Conservation (phyloP, 768 basidiomycete genomes). For the Kwoniella dendrophila region DNA sequence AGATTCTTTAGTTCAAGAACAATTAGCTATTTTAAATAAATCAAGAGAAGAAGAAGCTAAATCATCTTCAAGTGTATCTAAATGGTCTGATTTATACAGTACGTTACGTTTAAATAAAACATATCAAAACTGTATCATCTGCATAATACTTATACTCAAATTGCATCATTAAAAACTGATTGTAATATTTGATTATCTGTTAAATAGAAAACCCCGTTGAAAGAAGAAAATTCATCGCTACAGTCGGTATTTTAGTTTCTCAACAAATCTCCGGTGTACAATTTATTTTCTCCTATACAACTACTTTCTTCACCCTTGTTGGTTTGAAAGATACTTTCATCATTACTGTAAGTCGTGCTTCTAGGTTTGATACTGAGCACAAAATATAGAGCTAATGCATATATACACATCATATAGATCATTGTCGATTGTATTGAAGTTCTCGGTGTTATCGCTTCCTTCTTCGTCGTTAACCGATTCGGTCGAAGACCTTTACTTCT, state of each 20-base stretch:
- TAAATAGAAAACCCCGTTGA: slow-evolving; percentile 38
- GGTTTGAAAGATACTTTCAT: slow-evolving; percentile 46
- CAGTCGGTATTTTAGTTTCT: slow-evolving; percentile 54
- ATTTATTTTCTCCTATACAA: slow-evolving; percentile 48
- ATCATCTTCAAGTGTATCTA: slow-evolving; percentile 35
- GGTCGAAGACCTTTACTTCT: slow-evolving; percentile 51
- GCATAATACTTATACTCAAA: background rate
- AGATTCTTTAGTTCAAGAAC: slow-evolving; percentile 44
- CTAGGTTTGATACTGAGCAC: background rate
- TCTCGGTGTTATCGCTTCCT: slow-evolving; percentile 44
- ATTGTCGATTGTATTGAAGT: slow-evolving; percentile 50
- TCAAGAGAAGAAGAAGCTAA: slow-evolving; percentile 46
- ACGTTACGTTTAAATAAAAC: slow-evolving; percentile 8
- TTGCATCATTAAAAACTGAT: background rate
- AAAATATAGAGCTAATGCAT: background rate
- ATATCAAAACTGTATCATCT: no score
- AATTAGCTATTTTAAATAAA: slow-evolving; percentile 45
- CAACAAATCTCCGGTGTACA: slow-evolving; percentile 55
- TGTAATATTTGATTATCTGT: background rate
- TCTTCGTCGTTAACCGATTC: slow-evolving; percentile 52
- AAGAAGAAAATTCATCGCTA: slow-evolving; percentile 50
- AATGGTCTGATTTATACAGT: slow-evolving; percentile 49
- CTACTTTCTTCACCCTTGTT: slow-evolving; percentile 46
- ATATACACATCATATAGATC: slow-evolving; percentile 19
- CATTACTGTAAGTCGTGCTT: slow-evolving; percentile 38